Evolutionary conservation across 2,329 filamentous ascomycete genomes (phyloP).

Genomic region (Didymella pomorum): DNA sequence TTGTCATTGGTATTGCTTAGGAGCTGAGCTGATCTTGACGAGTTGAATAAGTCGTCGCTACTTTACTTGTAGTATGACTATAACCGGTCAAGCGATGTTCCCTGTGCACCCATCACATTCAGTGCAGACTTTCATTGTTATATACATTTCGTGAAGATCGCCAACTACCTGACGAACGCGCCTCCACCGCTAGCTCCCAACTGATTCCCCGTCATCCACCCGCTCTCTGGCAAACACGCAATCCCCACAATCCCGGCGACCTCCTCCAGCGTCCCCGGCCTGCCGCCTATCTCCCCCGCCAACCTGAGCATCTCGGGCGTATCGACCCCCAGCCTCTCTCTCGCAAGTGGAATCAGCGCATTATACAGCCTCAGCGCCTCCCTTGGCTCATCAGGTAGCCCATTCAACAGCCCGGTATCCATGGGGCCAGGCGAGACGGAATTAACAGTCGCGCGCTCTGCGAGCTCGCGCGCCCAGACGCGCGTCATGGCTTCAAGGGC

Average conservation of each 20-base stretch:
- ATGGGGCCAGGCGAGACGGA: slow-evolving; percentile 69
- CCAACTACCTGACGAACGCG: neutral
- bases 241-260: slow-evolving; percentile 77
- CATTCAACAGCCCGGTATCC: slow-evolving; percentile 35
- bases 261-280: slow-evolving; percentile 67
- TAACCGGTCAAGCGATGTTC: too few species aligned
- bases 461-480: slow-evolving; percentile 68
- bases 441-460: slow-evolving; percentile 67
- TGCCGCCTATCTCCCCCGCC: slow-evolving; percentile 61
- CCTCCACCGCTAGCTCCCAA: slow-evolving; percentile 76
- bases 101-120: too few species aligned
- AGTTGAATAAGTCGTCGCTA: too few species aligned
- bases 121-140: too few species aligned
- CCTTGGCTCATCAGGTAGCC: slow-evolving; percentile 23
- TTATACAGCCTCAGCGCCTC: slow-evolving; percentile 26
- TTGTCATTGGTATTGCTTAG: too few species aligned
- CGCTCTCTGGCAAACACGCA: slow-evolving; percentile 71
- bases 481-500: slow-evolving; percentile 70
- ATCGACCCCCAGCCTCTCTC: slow-evolving; percentile 22
- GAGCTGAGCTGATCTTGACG: too few species aligned
- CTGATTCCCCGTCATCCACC: slow-evolving; percentile 79
- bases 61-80: too few species aligned
- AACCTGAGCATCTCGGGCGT: slow-evolving; percentile 66
- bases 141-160: too few species aligned
- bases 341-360: slow-evolving; percentile 25